Evolutionary conservation across 495 filamentous ascomycete genomes (phyloP).

Genomic region (Cercophora newfieldiana): DNA sequence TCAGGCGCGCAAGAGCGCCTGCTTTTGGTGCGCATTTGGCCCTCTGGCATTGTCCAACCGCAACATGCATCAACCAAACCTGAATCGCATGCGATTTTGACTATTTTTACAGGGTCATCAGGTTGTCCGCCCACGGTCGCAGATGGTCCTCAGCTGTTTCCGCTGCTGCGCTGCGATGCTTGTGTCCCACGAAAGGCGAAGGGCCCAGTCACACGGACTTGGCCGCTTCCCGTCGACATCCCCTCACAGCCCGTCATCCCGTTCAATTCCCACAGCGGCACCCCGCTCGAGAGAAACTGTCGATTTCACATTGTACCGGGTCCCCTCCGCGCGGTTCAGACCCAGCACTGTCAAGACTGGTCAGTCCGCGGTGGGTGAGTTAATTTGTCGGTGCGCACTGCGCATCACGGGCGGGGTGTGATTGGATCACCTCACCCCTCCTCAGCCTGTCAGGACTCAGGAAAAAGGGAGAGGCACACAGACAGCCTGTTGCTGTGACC

Average conservation of each 20-base stretch:
- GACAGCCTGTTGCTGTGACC: neutral
- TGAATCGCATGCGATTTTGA: conserved; percentile 1
- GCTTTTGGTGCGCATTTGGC: neutral
- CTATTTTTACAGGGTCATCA: conserved; percentile 2
- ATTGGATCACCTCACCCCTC: conserved; percentile 8
- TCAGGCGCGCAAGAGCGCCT: conserved; percentile 1
- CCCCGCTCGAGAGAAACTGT: neutral
- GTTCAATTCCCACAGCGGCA: neutral
- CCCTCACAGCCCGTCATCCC: neutral
- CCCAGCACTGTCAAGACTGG: neutral
- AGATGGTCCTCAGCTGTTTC: neutral
- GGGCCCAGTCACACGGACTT: neutral
- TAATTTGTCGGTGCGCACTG: conserved; percentile 10
- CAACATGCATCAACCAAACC: neutral
- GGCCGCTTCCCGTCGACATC: neutral
- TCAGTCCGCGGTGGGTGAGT: neutral
- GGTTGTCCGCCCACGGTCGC: neutral
- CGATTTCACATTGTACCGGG: neutral
- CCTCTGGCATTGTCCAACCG: conserved; percentile 13
- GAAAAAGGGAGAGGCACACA: neutral
- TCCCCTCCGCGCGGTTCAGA: neutral
- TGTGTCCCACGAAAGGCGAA: neutral
- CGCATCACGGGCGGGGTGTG: conserved; percentile 1
- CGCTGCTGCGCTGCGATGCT: neutral
- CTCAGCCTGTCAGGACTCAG: conserved; percentile 2